Base-by-base conservation (phyloP, 1,284 basidiomycete species). In the Wolfiporia cocos region DNA sequence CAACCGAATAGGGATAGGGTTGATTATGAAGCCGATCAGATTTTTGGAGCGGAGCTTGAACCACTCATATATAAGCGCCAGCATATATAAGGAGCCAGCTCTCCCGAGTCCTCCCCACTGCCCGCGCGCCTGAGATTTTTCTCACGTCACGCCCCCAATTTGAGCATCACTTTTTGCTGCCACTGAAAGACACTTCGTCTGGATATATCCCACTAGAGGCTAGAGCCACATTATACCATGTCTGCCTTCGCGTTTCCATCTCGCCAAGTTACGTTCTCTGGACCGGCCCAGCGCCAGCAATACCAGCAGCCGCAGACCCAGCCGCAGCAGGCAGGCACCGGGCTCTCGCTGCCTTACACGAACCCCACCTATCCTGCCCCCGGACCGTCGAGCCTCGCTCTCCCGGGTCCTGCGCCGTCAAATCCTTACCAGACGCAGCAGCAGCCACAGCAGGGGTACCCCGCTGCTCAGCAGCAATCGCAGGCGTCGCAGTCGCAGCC, bases 251-350 rank as follows among this genome's bases (percentile, higher is more conserved):
- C 79, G 30, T 70, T 87, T 45, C 83, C 83, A 48, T 75, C 85
- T 48, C 85, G 85, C 56, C 84, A 82, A 56, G 73, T 87, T 53
- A 85, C 76, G 37, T 86, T 87, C 61, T 81, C 79, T 47, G 75
- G 83, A 47, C 67, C 81, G 37, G 76, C 74, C 45, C 57, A 60
- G n/a, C 70, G 70, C 40, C 61, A 67, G 12, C 63, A 70, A 33
- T 61, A 63, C 24, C 63, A 66, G 46, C 67, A 64, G 34, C 57
- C 60, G 29, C 59, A 56, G 34, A 57, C 31, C 1, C 59, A 60
- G 39, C 58, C 56, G 31, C 64, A 64, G 30, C 37, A 57, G 1
- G 71, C 70, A 9, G 47, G 48, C 20, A 58, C 50, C 42, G 62
- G 70, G 50, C 56, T 77, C 44, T 62, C 80, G 4, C 56, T 77